Base-by-base conservation (phyloP, 2,329 filamentous ascomycete species). In the Orbilia brochopaga region DNA sequence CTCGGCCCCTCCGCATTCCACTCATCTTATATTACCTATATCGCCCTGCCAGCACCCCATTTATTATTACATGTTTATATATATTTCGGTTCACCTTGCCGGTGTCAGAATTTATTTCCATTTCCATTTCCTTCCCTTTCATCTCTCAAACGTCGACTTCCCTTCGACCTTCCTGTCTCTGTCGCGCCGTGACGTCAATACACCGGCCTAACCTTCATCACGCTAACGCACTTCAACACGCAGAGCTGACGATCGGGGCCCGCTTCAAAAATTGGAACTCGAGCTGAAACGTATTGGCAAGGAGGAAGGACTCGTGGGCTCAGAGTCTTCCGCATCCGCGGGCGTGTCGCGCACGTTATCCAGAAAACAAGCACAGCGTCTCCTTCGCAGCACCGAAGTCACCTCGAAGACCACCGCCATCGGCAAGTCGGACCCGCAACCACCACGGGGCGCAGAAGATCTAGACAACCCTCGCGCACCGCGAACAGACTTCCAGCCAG, bases 231-330 rank as follows among this genome's bases (percentile, higher is more conserved):
- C 69, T 73, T 44, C 79, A 69, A 82, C 83, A 62, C 86, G 8
- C 32, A 73, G 90, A 80, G 90, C 93, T 77, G 85, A 88, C 65
- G 89, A 95, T 78, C 87, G 90, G 77, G 97, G 93, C 74, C 94
- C 95, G 58, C 84, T 99, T 58, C 93, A 99, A 80, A 94, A 89
- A 82, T 85, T 99, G 75, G 93, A 99, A 82, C 86, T 90, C 77
- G 94, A 91, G 77, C 85, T 97, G 77, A 90, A 89, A 79, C 92
- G 90, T 80, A 93, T 97, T 79, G 96, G 90, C 79, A 97, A 97
- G 79, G 92, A 97, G 80, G 92, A 97, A 80, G 95, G 96, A 79
- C 86, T 67, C 8, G 56, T 65, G 15, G 65, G 60, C 21, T 52
- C 59, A 7, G 63, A 74, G 19, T 32, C 58, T 40, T 62, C 72